A percentile compares a stretch with the other conserved stretches of the same genome.
These are phyloP conservation scores for Zymoseptoria pseudotritici DNA, from an alignment of 2,329 filamentous ascomycete species.

Conservation along the genomic window DNA sequence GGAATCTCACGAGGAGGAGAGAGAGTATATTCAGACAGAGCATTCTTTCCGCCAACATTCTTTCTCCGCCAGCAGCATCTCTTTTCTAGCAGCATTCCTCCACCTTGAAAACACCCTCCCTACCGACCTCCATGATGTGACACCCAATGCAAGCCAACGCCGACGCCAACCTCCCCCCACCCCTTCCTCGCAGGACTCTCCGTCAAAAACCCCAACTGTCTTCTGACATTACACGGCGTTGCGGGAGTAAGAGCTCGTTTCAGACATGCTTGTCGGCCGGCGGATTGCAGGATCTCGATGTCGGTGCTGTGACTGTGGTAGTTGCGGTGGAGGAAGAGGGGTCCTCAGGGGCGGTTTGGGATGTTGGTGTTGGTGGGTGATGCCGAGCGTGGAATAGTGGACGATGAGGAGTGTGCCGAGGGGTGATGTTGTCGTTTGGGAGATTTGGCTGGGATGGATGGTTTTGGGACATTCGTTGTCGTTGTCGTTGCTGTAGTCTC, in stretches of 20 bases:
- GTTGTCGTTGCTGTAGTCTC: too few species aligned
- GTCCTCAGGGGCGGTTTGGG: background rate
- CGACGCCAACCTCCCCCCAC: background rate
- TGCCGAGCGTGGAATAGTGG: background rate
- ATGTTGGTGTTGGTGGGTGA: background rate
- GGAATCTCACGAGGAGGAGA: too few species aligned
- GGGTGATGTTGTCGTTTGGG: background rate
- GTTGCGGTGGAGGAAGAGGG: background rate
- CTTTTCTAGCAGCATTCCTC: too few species aligned
- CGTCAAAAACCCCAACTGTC: background rate
- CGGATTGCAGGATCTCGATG: background rate
- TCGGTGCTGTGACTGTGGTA: background rate
- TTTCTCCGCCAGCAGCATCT: too few species aligned
- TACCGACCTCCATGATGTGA: too few species aligned
- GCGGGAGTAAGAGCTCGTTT: background rate
- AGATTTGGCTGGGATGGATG: background rate
- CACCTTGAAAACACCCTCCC: too few species aligned
- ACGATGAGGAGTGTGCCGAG: too few species aligned
- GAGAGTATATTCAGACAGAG: too few species aligned
- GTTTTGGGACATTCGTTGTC: too few species aligned
- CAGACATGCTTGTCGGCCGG: background rate
- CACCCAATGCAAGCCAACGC: too few species aligned
- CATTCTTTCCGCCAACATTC: too few species aligned
- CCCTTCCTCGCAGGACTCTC: background rate
- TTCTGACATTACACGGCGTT: background rate